Evolutionary conservation across 352 stramenopile genomes (phyloP).

Genomic region (Hyaloperonospora brassicae): DNA sequence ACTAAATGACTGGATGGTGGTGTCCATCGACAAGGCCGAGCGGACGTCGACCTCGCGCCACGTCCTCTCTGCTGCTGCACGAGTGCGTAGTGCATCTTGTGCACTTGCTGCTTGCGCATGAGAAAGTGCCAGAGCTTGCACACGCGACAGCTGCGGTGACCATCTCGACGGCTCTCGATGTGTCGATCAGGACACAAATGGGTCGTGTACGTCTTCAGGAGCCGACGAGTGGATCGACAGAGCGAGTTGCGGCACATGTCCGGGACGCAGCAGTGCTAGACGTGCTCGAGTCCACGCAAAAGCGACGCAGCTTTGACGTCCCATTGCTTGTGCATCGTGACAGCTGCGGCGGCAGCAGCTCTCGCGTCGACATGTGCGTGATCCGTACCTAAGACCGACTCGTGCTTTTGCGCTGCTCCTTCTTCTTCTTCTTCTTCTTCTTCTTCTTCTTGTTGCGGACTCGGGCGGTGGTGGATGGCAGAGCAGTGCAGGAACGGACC

Average conservation of each 20-base stretch:
- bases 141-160: slow-evolving; percentile 45
- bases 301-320: slow-evolving; percentile 55
- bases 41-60: too few relatives aligned
- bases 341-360: slow-evolving; percentile 18
- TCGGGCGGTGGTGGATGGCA: too few relatives aligned
- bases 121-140: slow-evolving; percentile 72
- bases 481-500: too few relatives aligned
- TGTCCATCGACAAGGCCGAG: too few relatives aligned
- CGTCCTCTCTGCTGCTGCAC: background rate
- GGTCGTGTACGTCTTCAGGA: slow-evolving; percentile 57
- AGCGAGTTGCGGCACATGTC: slow-evolving; percentile 59
- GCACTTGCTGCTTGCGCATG: slow-evolving; percentile 18
- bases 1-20: too few relatives aligned
- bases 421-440: too few relatives aligned
- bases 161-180: background rate
- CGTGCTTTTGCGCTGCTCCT: too few relatives aligned
- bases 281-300: slow-evolving; percentile 56
- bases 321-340: slow-evolving; percentile 48
- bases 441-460: too few relatives aligned
- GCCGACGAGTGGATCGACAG: slow-evolving; percentile 56
- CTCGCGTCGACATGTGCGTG: background rate
- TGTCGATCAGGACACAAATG: slow-evolving; percentile 43
- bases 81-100: slow-evolving; percentile 12
- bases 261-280: slow-evolving; percentile 40
- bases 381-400: too few relatives aligned